Evolutionary conservation across 805 yeast genomes (phyloP), one percentile per base, ranked within the genome.

Genomic region (Metschnikowia continentalis): DNA sequence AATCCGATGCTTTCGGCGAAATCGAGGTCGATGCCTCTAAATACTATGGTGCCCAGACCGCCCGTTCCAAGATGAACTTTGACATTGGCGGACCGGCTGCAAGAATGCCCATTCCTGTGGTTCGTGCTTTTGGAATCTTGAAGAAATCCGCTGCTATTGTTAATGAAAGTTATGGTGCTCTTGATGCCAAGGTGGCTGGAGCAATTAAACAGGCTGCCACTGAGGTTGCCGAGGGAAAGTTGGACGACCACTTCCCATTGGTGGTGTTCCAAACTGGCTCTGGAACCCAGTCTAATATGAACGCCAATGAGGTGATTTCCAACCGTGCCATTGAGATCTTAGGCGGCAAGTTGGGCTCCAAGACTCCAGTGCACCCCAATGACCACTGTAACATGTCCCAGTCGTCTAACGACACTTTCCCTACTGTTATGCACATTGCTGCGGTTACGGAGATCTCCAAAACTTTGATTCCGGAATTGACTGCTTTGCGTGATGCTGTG

Each of bases 231-330:
- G 89, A 86, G 61, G 99, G 99, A 58, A 88, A 90, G 71, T 81
- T 94, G 67, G 80, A 83, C 56, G 96, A 87, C 64, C 96, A 94
- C 72, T 94, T 94, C 84, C 99, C 99, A 52, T 79, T 94, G 69
- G 99, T 94, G 52, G 97, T 94, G 35, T 94, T 90, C 87, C 99
- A 94, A 78, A 94, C 99, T 54, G 99, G 99, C 53, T 88, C 96
- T 32, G 99, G 99, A 70, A 94, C 99, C 52, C 99, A 94, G 75
- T 86, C 96, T 56, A 94, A 94, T 79, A 94, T 94, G 98, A 92
- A 94, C 72, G 96, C 98, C 67, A 94, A 94, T 72, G 99, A 94
- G 78, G 99, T 94, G 61, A 94, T 94, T 65, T 89, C 97, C 50
- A 94, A 94, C 82, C 85, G 99, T 66, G 99, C 99, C 62, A 94